These are phyloP conservation scores for Lodderomyces pseudojiufengensis DNA, from an alignment of 1,139 yeast genomes.

Conservation along the genomic window DNA sequence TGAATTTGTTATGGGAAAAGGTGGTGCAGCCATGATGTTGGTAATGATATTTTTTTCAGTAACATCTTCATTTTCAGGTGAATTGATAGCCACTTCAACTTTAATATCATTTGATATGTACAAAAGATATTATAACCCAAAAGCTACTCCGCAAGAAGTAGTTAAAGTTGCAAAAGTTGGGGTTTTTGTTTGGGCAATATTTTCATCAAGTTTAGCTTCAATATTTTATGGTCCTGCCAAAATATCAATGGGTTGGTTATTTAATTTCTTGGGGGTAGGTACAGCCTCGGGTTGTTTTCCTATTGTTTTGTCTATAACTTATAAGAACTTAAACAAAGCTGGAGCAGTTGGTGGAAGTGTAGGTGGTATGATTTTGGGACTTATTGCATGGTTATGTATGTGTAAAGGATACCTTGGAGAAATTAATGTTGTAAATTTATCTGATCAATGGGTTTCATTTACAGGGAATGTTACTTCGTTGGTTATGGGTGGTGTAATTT, in stretches of 20 bases:
- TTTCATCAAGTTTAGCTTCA: constrained; percentile 37
- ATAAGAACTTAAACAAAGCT: constrained; percentile 31
- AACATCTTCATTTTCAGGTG: constrained; percentile 48
- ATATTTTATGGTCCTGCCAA: constrained; percentile 35
- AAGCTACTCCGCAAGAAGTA: constrained; percentile 39
- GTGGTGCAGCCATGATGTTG: constrained; percentile 40
- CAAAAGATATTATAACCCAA: constrained; percentile 41
- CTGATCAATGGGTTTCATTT: constrained; percentile 19
- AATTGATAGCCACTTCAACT: constrained; percentile 46
- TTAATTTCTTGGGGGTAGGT: constrained; percentile 36
- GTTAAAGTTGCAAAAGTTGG: constrained; percentile 36
- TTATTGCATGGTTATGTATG: constrained; percentile 19
- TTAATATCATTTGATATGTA: constrained; percentile 45
- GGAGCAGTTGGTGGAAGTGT: constrained; percentile 31
- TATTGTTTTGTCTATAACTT: constrained; percentile 36
- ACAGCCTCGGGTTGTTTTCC: constrained; percentile 39
- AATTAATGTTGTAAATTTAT: constrained; percentile 18
- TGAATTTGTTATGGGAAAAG: constrained; percentile 38
- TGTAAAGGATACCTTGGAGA: constrained; percentile 24
- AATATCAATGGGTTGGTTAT: constrained; percentile 29
- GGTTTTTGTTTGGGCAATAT: constrained; percentile 27
- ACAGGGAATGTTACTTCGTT: constrained; percentile 19
- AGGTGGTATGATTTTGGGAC: constrained; percentile 23
- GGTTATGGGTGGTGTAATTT: constrained; percentile 27
- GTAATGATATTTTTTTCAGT: constrained; percentile 48